Conservation (phyloP, 2,329 filamentous ascomycete species). For the Botryotinia globosa region DNA sequence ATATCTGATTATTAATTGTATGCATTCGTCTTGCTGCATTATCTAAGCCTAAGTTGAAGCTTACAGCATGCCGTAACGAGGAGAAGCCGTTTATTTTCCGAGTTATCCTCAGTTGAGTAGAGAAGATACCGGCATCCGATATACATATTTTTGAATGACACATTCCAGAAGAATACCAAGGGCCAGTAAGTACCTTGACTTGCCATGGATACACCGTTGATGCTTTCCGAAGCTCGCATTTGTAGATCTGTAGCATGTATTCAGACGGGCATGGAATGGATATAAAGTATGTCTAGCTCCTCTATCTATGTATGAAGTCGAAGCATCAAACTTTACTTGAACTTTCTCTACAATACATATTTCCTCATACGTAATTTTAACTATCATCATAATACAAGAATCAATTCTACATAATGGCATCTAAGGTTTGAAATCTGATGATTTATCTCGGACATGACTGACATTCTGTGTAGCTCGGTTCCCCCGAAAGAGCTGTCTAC, state of each 20-base stretch:
- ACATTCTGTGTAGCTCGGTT: slow-evolving; percentile 2
- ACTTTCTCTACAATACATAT: neutral
- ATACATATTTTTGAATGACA: neutral
- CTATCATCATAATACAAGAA: neutral
- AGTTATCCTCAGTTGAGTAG: neutral
- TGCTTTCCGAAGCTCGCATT: neutral
- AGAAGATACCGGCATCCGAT: neutral
- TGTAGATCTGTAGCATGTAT: neutral
- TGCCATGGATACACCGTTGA: neutral
- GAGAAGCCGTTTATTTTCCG: neutral
- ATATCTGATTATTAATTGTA: neutral
- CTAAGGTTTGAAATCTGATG: neutral
- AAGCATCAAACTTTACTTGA: neutral
- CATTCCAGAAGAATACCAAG: neutral
- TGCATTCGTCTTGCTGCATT: too few relatives aligned
- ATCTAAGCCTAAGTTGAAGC: too few relatives aligned
- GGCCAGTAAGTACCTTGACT: neutral
- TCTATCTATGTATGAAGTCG: neutral
- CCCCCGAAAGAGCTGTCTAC: slow-evolving; percentile 29
- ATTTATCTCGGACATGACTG: neutral
- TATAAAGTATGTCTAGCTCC: neutral
- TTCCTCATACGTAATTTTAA: neutral
- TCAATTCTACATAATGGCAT: neutral
- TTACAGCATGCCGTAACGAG: neutral
- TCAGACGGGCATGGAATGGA: neutral